Conservation (phyloP, 352 stramenopile genomes). For the Phytophthora pinifolia region DNA sequence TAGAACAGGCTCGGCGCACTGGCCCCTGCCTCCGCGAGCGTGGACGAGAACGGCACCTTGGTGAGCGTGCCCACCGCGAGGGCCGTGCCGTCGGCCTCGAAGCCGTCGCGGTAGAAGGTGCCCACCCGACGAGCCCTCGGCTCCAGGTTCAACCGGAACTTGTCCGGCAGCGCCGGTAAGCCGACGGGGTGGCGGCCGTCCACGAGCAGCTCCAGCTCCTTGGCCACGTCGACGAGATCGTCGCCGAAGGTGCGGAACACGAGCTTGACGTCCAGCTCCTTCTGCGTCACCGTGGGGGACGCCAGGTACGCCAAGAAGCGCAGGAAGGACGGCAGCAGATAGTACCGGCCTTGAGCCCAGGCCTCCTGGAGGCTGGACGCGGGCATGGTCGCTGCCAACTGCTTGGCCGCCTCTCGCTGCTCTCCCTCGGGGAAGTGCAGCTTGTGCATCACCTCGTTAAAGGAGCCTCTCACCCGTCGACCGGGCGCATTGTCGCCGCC, state of each 20-base stretch:
- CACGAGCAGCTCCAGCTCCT: constrained; percentile 70
- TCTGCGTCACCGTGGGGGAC: constrained; percentile 17
- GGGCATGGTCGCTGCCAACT: constrained; percentile 43
- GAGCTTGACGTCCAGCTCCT: constrained; percentile 50
- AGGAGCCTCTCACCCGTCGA: constrained; percentile 41
- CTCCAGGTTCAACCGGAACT: constrained; percentile 50
- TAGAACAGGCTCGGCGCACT: constrained; percentile 47
- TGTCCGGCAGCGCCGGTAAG: constrained; percentile 36
- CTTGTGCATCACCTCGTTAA: constrained; percentile 72
- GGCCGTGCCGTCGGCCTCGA: constrained; percentile 49
- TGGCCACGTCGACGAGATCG: constrained; percentile 72
- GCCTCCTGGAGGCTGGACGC: constrained; percentile 63
- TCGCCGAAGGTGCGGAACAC: constrained; percentile 85
- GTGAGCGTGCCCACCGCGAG: constrained; percentile 61
- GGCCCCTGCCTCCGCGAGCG: constrained; percentile 28
- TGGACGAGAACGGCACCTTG: constrained; percentile 60
- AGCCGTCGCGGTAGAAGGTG: constrained; percentile 80
- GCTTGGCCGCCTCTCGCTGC: constrained; percentile 50
- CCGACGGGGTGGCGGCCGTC: constrained; percentile 62
- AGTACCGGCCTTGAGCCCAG: constrained; percentile 74
- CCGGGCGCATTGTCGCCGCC: constrained; percentile 44
- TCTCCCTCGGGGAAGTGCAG: constrained; percentile 62
- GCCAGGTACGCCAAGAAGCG: constrained; percentile 62
- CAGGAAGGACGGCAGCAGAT: constrained; percentile 82
- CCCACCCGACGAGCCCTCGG: constrained; percentile 34